Base-by-base conservation (phyloP, 495 filamentous ascomycete genomes). In the Bacidia rubella region DNA sequence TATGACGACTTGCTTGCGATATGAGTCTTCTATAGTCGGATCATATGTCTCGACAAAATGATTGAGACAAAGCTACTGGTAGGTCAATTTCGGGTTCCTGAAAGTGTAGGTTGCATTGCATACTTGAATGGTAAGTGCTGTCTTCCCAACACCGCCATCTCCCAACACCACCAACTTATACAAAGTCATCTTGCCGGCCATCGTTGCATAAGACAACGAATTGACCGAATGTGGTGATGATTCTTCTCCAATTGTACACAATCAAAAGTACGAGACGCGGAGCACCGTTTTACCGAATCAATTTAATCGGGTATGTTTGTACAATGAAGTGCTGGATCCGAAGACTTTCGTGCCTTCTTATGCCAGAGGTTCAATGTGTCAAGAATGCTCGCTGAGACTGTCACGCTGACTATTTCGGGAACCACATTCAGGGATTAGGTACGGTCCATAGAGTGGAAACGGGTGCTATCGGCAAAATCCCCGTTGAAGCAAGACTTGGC, bases 141-240 rank as follows among this genome's bases (percentile, higher is more conserved):
- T 98, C 76, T 98, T 98, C 46, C 92, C 92, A 51, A 95, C 89
- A 65, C 86, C 85, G 68, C 86, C 86, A 63, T 89, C 86, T 51
- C 92, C 92, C 29, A 97, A 78, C 72, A 98, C 92, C 78, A 97
- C 92, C 78, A 98, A 71, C 69, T 97, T 98, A 72, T 97, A 95
- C 65, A 96, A 72, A 62, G 89, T 94, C 90, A 95, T 95, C 76
- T 92, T 83, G 47, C 79, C 80, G 62, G 81, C 72, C 80, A 85
- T 84, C 12, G 42, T 62, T 58, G 50, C 39, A 41, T 20, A 43
- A 53, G 56, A 35, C 7, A 35, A 15, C 15, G 29, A 15, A 35
- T 35, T 35, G 29, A 7, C 7, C 5, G 29, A n/a, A n/a, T n/a
- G n/a, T n/a, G n/a, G n/a, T n/a, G n/a, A n/a, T n/a, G n/a, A n/a